phyloP scores from a whole-genome alignment of 2,329 filamentous ascomycete genomes.

The Teratosphaeria pseudoeucalypti region DNA sequence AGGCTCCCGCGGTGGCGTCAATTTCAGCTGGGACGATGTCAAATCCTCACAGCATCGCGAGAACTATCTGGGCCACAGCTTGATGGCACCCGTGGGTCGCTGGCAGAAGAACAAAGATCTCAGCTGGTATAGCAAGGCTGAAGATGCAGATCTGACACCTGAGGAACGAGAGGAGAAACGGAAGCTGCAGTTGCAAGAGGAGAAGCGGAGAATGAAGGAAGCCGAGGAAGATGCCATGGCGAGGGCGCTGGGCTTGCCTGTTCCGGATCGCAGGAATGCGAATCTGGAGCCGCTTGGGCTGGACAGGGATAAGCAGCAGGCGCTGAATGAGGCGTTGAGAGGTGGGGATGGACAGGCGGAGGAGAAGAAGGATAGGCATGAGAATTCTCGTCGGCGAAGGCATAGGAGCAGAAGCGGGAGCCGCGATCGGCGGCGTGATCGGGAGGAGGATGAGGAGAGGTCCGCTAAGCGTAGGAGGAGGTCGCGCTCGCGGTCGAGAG shows the following conservation, averaged over 20 bases:
- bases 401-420: constrained; percentile 17
- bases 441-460: constrained; percentile 11
- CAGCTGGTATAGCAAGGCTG: constrained; percentile 53
- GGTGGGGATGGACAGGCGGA: constrained; percentile 28
- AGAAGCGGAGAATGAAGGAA: constrained; percentile 74
- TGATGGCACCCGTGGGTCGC: constrained; percentile 81
- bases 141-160: constrained; percentile 40
- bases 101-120: constrained; percentile 75
- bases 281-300: constrained; percentile 51
- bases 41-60: constrained; percentile 78
- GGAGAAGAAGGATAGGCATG: constrained; percentile 16
- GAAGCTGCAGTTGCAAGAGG: constrained; percentile 60
- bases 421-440: constrained; percentile 11
- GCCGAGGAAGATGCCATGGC: constrained; percentile 88
- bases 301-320: constrained; percentile 37
- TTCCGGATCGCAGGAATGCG: constrained; percentile 56
- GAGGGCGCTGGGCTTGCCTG: constrained; percentile 67
- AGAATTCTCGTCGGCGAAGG: constrained; percentile 17
- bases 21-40: constrained; percentile 96
- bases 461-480: constrained; percentile 13
- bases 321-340: constrained; percentile 38
- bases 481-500: constrained; percentile 19
- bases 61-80: constrained; percentile 78
- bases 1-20: constrained; percentile 69
- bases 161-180: constrained; percentile 47